These are phyloP conservation scores for Hypoxylon sp. DNA, from an alignment of 2,329 filamentous ascomycete genomes.

Conservation along the genomic window DNA sequence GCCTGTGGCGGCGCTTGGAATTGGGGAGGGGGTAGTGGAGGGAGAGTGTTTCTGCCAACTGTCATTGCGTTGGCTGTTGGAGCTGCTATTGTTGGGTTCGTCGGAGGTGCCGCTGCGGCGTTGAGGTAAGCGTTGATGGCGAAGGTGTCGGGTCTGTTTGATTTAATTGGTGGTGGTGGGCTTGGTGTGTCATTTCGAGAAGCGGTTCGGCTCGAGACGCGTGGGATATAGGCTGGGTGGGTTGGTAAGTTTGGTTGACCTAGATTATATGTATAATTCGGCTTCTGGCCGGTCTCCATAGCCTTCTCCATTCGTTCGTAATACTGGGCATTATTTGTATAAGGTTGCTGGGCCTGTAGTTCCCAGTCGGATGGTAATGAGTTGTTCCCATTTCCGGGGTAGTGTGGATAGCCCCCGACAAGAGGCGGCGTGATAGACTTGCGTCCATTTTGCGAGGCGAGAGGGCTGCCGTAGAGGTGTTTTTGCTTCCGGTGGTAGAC, in stretches of 20 bases:
- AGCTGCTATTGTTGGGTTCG: conserved; percentile 43
- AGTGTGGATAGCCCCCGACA: conserved; percentile 35
- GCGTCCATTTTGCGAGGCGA: conserved; percentile 47
- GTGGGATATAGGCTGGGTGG: conserved; percentile 66
- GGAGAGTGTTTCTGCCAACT: conserved; percentile 2
- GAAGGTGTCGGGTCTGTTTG: conserved; percentile 53
- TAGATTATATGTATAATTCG: conserved; percentile 53
- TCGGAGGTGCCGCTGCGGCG: conserved; percentile 50
- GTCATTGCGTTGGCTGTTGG: conserved; percentile 31
- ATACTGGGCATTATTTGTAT: conserved; percentile 58
- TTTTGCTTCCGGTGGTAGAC: conserved; percentile 65
- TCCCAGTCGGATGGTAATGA: conserved; percentile 49
- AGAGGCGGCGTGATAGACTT: conserved; percentile 50
- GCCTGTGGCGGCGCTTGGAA: conserved; percentile 26
- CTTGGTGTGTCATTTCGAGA: conserved; percentile 39
- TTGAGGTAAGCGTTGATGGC: conserved; percentile 58
- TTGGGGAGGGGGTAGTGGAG: conserved; percentile 36
- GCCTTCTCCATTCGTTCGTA: conserved; percentile 59
- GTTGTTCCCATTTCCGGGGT: conserved; percentile 3
- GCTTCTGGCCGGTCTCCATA: conserved; percentile 29
- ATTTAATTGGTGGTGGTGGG: conserved; percentile 39
- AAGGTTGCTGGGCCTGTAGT: conserved; percentile 49
- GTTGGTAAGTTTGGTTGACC: conserved; percentile 58
- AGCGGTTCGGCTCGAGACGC: conserved; percentile 53
- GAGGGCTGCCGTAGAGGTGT: conserved; percentile 51